A percentile compares a stretch with the other conserved stretches of the same genome.
phyloP scores from a whole-genome alignment of 2,329 filamentous ascomycete species.

The Colletotrichum australisinense region DNA sequence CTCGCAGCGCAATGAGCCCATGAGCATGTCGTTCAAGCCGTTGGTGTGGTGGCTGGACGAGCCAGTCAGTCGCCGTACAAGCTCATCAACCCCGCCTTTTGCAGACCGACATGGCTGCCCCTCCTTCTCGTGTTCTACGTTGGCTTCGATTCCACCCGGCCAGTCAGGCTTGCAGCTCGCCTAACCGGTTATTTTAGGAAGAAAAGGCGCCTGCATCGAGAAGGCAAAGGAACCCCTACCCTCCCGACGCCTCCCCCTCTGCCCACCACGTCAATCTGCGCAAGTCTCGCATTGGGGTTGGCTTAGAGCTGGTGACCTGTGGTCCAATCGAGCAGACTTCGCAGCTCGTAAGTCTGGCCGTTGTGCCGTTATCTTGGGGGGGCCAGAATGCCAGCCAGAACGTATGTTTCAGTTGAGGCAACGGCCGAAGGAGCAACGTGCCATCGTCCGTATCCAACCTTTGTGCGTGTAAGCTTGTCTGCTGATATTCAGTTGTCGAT shows the following conservation, averaged over 20 bases:
- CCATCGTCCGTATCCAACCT: not conserved
- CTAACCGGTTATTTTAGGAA: constrained; percentile 15
- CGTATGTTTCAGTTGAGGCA: constrained; percentile 20
- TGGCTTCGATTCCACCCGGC: not conserved
- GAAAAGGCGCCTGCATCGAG: not conserved
- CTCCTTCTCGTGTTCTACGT: constrained; percentile 17
- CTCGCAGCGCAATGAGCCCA: not conserved
- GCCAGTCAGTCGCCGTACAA: constrained; percentile 13
- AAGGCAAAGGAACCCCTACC: constrained; percentile 8
- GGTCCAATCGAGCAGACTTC: constrained; percentile 25
- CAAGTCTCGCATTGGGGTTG: constrained; percentile 11
- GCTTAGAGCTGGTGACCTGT: not conserved
- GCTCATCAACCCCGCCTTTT: constrained; percentile 14
- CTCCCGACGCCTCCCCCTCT: constrained; percentile 20
- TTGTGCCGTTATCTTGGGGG: not conserved
- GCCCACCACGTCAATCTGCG: constrained; percentile 27
- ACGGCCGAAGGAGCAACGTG: not conserved
- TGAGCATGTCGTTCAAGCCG: not conserved
- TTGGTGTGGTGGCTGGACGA: not conserved
- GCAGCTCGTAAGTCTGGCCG: not conserved
- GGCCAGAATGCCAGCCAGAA: not conserved
- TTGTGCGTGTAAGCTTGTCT: not conserved
- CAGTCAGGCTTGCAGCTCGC: constrained; percentile 20
- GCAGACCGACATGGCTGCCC: not conserved
- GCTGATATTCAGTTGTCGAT: not conserved